Evolutionary conservation across 78 protist genomes (phyloP).

Genomic region (Polysphondylium violaceum): DNA sequence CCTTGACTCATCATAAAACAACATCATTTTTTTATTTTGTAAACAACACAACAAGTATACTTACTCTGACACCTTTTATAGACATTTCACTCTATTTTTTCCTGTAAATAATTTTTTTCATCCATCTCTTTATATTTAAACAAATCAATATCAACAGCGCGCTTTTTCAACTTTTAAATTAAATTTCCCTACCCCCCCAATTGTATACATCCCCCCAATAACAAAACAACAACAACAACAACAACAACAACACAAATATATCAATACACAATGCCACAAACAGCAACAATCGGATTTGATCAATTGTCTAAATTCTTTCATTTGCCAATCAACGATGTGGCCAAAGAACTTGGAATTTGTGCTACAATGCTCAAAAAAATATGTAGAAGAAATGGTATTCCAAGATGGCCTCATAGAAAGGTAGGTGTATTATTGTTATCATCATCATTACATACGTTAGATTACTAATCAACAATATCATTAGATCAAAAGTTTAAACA

Average conservation of each 20-base stretch:
- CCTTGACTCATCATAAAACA: too few relatives aligned
- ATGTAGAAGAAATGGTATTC: conserved; percentile 79
- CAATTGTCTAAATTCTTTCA: conserved; percentile 79
- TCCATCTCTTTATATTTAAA: too few relatives aligned
- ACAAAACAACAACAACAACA: neutral
- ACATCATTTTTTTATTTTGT: too few relatives aligned
- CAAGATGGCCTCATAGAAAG: conserved; percentile 87
- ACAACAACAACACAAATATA: neutral
- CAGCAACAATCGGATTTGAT: conserved; percentile 69
- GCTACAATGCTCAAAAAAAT: conserved; percentile 84
- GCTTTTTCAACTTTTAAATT: too few relatives aligned
- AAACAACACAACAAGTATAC: too few relatives aligned
- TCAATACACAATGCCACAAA: conserved; percentile 61
- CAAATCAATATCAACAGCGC: neutral
- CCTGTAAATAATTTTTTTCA: neutral
- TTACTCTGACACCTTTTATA: too few relatives aligned
- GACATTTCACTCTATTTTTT: neutral
- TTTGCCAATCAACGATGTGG: conserved; percentile 78
- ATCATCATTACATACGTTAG: neutral
- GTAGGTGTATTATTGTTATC: neutral
- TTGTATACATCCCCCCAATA: neutral
- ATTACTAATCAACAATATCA: neutral
- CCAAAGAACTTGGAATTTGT: conserved; percentile 83
- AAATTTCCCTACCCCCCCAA: too few relatives aligned
- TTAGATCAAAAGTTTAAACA: conserved; percentile 68